Percentiles rank a stretch among this genome's conserved stretches.
phyloP scores from a whole-genome alignment of 306 rosid species.

The Lablab purpureus region DNA sequence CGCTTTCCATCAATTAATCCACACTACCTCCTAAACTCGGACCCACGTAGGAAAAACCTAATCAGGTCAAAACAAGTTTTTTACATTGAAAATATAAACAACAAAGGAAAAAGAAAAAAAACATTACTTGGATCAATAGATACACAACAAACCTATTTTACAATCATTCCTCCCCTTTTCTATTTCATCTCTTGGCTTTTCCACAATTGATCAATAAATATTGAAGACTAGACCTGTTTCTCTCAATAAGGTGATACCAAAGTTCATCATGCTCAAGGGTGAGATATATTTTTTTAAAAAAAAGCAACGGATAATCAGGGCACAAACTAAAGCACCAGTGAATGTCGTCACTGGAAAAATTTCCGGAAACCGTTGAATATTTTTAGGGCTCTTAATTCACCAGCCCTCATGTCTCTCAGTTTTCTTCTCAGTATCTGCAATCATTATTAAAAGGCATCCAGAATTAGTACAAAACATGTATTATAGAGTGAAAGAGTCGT shows the following conservation, averaged over 20 bases:
- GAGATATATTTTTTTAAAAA: not conserved
- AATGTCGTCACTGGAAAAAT: constrained; percentile 63
- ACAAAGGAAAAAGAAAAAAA: not conserved
- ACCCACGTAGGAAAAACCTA: too few relatives aligned
- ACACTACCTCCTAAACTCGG: not conserved
- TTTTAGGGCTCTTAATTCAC: constrained; percentile 80
- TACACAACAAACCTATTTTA: constrained; percentile 1
- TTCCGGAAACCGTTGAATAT: constrained; percentile 78
- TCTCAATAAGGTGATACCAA: constrained; percentile 7
- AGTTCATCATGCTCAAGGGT: constrained; percentile 30
- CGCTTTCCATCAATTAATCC: too few relatives aligned
- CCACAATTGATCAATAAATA: not conserved
- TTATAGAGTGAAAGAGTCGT: not conserved
- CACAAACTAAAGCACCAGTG: constrained; percentile 25
- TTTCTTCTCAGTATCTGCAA: constrained; percentile 83
- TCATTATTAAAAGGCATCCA: constrained; percentile 20
- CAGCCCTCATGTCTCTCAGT: constrained; percentile 81
- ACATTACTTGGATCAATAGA: not conserved
- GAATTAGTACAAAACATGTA: not conserved
- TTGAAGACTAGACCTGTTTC: constrained; percentile 1
- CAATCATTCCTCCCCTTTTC: not conserved
- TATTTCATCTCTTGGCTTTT: not conserved
- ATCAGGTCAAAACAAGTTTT: not conserved
- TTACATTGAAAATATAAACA: not conserved
- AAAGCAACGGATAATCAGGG: not conserved